Conservation (phyloP, 306 rosid genomes). For the Prunus mira region DNA sequence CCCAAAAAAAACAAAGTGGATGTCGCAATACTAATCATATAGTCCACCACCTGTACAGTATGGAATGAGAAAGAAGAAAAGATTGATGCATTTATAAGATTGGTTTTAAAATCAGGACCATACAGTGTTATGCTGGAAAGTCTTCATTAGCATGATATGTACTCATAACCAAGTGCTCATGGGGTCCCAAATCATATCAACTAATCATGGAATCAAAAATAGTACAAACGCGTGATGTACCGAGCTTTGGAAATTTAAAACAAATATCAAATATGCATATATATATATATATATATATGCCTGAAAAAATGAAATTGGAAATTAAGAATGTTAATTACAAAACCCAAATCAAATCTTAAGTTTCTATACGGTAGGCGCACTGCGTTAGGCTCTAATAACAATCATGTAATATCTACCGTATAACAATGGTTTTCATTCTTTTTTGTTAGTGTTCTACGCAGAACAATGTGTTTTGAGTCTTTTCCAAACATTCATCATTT, state of each 20-base stretch:
- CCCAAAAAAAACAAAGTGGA: background rate
- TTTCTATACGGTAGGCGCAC: background rate
- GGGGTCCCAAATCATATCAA: background rate
- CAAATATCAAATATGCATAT: background rate
- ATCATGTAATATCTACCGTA: background rate
- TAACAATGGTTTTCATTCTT: background rate
- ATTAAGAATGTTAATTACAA: background rate
- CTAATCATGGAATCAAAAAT: background rate
- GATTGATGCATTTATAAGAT: background rate
- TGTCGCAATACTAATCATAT: background rate
- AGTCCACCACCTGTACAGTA: background rate
- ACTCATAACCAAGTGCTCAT: background rate
- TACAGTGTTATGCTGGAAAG: background rate
- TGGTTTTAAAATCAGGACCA: background rate
- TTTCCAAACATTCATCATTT: background rate
- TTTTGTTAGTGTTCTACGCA: fast-evolving
- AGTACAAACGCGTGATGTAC: background rate
- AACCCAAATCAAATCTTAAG: background rate
- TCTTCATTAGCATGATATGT: background rate
- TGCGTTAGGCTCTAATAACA: background rate
- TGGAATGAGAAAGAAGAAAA: background rate
- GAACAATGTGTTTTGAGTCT: background rate
- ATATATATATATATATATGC: background rate
- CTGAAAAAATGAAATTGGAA: background rate
- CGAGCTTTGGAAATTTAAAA: background rate